Conservation (phyloP, 2,329 filamentous ascomycete genomes). For the Penicillium hesseltinei region DNA sequence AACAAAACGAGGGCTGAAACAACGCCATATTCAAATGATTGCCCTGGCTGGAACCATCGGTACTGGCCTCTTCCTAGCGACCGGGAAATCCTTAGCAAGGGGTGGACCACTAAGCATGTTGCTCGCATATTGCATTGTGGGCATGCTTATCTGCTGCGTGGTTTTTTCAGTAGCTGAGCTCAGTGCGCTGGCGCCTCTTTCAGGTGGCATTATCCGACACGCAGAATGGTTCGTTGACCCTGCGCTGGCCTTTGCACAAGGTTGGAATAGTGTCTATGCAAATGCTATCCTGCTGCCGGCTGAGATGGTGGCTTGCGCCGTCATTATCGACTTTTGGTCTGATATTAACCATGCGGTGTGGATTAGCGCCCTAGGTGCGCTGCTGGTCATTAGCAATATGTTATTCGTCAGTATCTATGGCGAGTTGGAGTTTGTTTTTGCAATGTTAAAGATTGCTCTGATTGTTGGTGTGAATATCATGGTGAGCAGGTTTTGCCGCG, state of each 20-base stretch:
- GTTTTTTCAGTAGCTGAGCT: slow-evolving; percentile 20
- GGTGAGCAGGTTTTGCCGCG: slow-evolving; percentile 29
- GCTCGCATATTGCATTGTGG: slow-evolving; percentile 37
- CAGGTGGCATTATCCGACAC: slow-evolving; percentile 1
- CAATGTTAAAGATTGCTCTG: slow-evolving; percentile 56
- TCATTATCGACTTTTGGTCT: slow-evolving; percentile 7
- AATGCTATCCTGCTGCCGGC: background rate
- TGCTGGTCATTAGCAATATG: background rate
- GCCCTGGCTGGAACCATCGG: slow-evolving; percentile 36
- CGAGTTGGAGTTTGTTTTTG: slow-evolving; percentile 56
- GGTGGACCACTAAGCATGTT: slow-evolving; percentile 30
- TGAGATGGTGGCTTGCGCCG: slow-evolving; percentile 4
- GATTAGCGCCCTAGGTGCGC: background rate
- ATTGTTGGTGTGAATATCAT: slow-evolving; percentile 61
- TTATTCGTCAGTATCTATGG: slow-evolving; percentile 34
- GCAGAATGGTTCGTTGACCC: slow-evolving; percentile 6
- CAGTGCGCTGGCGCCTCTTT: slow-evolving; percentile 2
- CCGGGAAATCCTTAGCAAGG: slow-evolving; percentile 27
- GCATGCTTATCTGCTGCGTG: slow-evolving; percentile 33
- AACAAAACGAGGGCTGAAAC: slow-evolving; percentile 22
- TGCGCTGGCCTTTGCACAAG: background rate
- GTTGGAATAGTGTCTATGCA: slow-evolving; percentile 4
- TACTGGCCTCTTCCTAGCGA: slow-evolving; percentile 35
- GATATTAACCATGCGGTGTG: background rate
- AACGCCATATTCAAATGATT: slow-evolving; percentile 35